Base-by-base conservation (phyloP, 1,139 yeast genomes). In the Hansenula anomala region DNA sequence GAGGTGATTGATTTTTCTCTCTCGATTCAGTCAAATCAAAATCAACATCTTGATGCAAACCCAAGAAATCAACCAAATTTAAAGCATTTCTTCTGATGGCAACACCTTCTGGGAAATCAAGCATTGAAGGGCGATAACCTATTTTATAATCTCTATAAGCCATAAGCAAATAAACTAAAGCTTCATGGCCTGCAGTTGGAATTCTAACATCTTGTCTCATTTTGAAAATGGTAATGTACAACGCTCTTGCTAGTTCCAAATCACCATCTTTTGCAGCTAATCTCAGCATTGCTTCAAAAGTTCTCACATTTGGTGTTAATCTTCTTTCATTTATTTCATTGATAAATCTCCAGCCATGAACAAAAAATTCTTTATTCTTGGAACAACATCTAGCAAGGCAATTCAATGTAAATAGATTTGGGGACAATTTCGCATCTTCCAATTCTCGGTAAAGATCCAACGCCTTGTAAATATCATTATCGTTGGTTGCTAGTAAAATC, bases 231-330 rank as follows among this genome's bases (percentile, higher is more conserved):
- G 75, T 78, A 37, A 69, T 64, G 57, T 80, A 83, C 32, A 90
- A 61, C 0, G 92, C 88, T 48, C 98, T 70, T 1, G 89, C 70
- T 39, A 89, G 67, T 8, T 80, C 69, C 22, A 86, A 62, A 58
- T 92, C 97, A 0, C 95, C 94, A 49, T 90, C 90, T 41, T 70
- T 71, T 0, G 90, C 82, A 11, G 94, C 77, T 32, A 90, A 61
- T 46, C 80, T 75, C 59, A 90, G 68, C 78, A 90, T 79, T 16
- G 78, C 70, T 46, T 81, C 84, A 45, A 82, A 71, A 0, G 86
- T 73, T 25, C 66, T 30, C 4, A 43, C 24, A n/a, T 39, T 42
- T 11, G 56, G 58, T n/a, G 44, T 49, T 17, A 57, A 68, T 1
- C 73, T 74, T 33, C 61, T 55, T 17, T 74, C 71, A 50, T 80